A percentile compares a stretch with the other conserved stretches of the same genome.
Evolutionary conservation across 140 eudicot genomes (phyloP).

Genomic region (Stevia rebaudiana): DNA sequence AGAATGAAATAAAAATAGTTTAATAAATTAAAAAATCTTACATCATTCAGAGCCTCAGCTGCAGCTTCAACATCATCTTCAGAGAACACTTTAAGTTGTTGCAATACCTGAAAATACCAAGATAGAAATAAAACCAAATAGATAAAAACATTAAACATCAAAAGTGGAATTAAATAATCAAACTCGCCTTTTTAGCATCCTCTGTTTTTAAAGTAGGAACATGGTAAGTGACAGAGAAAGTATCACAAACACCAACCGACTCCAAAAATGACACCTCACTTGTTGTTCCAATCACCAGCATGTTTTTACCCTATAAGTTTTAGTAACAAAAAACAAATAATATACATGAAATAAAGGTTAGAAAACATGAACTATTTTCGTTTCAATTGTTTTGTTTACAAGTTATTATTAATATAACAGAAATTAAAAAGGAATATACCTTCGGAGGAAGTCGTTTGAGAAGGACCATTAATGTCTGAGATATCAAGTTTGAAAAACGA

Average conservation of each 20-base stretch:
- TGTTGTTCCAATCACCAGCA: constrained; percentile 93
- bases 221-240: constrained; percentile 86
- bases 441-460: constrained; percentile 95
- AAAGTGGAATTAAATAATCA: not conserved
- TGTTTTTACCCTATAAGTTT: constrained; percentile 74
- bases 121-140: not conserved
- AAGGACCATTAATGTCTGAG: constrained; percentile 95
- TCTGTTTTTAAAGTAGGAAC: constrained; percentile 79
- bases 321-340: not conserved
- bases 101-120: constrained; percentile 55
- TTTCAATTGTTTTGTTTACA: not conserved
- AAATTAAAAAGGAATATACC: constrained; percentile 35
- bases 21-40: constrained; percentile 34
- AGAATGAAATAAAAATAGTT: too few species aligned
- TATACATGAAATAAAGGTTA: not conserved
- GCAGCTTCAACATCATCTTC: constrained; percentile 79
- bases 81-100: constrained; percentile 80
- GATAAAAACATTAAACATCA: not conserved
- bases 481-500: constrained; percentile 89
- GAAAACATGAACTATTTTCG: not conserved
- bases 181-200: constrained; percentile 73
- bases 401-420: not conserved
- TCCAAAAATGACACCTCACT: constrained; percentile 84
- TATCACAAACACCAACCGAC: constrained; percentile 75
- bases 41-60: constrained; percentile 91